Conservation (phyloP, 306 rosid species). For the Betula pendula region DNA sequence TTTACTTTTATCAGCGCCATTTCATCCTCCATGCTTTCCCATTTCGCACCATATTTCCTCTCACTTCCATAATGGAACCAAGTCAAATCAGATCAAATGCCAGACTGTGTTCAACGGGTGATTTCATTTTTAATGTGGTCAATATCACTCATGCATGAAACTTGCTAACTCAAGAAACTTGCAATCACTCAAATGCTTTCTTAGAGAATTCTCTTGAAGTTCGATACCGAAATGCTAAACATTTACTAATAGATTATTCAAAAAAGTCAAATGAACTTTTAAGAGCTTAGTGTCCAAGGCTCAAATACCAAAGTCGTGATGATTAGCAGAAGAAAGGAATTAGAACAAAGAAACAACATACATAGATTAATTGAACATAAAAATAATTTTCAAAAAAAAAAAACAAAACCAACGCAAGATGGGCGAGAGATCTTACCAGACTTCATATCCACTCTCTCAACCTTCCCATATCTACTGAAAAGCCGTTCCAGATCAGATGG, state of each 20-base stretch:
- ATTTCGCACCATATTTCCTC: conserved; percentile 1
- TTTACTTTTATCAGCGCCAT: conserved; percentile 5
- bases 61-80: not conserved
- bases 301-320: conserved; percentile 3
- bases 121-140: not conserved
- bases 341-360: not conserved
- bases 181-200: not conserved
- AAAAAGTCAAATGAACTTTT: not conserved
- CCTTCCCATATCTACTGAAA: conserved; percentile 88
- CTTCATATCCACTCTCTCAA: conserved; percentile 99
- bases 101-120: not conserved
- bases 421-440: conserved; percentile 65
- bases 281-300: not conserved
- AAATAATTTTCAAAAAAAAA: too few species aligned
- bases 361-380: not conserved
- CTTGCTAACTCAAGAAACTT: not conserved
- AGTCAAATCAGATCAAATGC: not conserved
- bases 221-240: not conserved
- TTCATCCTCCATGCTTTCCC: conserved; percentile 13
- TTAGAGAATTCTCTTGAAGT: not conserved
- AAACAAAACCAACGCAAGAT: conserved; percentile 5
- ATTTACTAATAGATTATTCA: not conserved
- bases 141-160: not conserved
- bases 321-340: not conserved
- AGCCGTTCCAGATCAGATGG: conserved; percentile 95